Evolutionary conservation across 345 rosid species (phyloP).

Genomic region (Cochlearia excelsa): DNA sequence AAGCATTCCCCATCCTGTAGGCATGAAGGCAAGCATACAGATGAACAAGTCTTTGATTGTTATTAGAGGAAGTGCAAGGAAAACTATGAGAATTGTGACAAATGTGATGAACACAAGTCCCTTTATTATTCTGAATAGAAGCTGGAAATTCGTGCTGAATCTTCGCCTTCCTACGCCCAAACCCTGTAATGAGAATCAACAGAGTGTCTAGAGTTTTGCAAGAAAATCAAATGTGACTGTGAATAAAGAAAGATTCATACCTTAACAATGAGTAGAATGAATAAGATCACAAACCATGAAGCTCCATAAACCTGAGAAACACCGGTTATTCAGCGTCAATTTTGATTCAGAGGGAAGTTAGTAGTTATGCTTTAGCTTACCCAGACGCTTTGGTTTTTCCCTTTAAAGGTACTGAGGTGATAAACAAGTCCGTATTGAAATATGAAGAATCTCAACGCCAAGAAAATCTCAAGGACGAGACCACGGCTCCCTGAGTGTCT

Average conservation of each 20-base stretch:
- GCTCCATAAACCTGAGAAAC: slow-evolving; percentile 39
- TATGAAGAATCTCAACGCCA: slow-evolving; percentile 56
- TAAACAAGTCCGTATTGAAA: slow-evolving; percentile 64
- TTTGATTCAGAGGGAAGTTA: slow-evolving; percentile 1
- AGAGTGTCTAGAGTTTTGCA: not conserved
- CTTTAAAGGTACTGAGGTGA: slow-evolving; percentile 45
- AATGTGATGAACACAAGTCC: slow-evolving; percentile 65
- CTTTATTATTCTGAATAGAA: slow-evolving; percentile 65
- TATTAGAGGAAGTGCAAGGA: slow-evolving; percentile 65
- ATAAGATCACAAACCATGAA: slow-evolving; percentile 35
- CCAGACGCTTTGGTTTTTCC: slow-evolving; percentile 43
- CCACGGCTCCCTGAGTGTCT: slow-evolving; percentile 50
- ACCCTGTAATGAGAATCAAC: slow-evolving; percentile 40
- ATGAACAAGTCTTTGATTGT: slow-evolving; percentile 64
- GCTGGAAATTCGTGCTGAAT: slow-evolving; percentile 74
- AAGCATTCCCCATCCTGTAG: slow-evolving; percentile 92
- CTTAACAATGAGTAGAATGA: slow-evolving; percentile 38
- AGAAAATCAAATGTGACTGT: not conserved
- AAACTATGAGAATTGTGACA: slow-evolving; percentile 46
- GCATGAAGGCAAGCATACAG: slow-evolving; percentile 84
- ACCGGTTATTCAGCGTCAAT: slow-evolving; percentile 13
- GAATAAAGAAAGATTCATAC: slow-evolving; percentile 24
- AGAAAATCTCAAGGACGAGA: slow-evolving; percentile 42
- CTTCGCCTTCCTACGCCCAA: slow-evolving; percentile 62
- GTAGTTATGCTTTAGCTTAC: slow-evolving; percentile 34